Conservation (phyloP, 768 basidiomycete genomes). For the Serendipita sp. region DNA sequence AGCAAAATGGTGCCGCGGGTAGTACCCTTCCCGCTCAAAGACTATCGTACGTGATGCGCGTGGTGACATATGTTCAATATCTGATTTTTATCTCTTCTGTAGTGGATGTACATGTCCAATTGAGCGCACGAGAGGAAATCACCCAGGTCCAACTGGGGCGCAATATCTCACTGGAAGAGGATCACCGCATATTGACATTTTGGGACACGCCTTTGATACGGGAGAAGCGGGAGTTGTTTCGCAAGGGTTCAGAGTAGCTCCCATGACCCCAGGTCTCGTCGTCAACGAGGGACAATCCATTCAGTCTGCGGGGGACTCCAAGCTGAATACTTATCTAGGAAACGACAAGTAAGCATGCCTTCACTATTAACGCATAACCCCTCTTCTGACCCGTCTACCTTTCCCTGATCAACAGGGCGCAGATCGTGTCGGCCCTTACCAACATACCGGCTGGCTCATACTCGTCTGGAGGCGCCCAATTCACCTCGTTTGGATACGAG, state of each 20-base stretch:
- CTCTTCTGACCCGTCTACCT: background rate
- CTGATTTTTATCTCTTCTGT: background rate
- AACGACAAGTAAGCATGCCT: background rate
- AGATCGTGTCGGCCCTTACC: conserved; percentile 36
- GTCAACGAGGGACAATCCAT: background rate
- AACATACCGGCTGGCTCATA: conserved; percentile 31
- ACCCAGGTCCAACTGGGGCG: conserved; percentile 45
- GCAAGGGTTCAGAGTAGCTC: background rate
- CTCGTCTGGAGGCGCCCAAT: conserved; percentile 24
- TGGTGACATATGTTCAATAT: background rate
- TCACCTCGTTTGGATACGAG: background rate
- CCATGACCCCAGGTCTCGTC: background rate
- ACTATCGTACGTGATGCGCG: conserved; percentile 35
- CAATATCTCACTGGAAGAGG: conserved; percentile 36
- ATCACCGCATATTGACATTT: conserved; percentile 69
- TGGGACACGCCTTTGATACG: conserved; percentile 24
- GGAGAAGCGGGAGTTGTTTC: background rate
- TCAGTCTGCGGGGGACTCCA: background rate
- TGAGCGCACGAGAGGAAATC: conserved; percentile 36
- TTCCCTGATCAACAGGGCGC: conserved; percentile 24
- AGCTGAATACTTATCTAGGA: background rate
- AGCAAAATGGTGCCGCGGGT: conserved; percentile 22
- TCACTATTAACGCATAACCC: background rate
- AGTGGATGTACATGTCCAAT: conserved; percentile 55
- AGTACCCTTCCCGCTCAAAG: conserved; percentile 51